These are phyloP conservation scores for Polygonum aviculare DNA, from an alignment of 148 eudicot genomes.

Conservation along the genomic window DNA sequence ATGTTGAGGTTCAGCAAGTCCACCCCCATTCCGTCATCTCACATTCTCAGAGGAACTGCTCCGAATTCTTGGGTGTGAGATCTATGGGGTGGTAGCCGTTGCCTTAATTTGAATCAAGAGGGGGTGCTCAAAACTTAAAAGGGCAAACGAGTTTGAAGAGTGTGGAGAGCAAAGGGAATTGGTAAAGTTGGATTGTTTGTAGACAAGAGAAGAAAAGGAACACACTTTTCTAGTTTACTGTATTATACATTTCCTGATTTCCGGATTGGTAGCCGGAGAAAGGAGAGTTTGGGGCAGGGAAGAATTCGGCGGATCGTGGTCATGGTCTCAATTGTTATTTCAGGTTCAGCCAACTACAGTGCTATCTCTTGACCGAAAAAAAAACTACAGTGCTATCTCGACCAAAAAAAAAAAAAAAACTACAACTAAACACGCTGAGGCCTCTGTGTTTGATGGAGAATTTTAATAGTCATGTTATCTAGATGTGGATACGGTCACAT, in stretches of 20 bases:
- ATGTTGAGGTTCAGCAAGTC: slow-evolving; percentile 16
- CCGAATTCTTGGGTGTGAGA: not conserved
- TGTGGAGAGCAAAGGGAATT: not conserved
- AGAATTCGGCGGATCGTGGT: not conserved
- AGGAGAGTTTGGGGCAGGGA: not conserved
- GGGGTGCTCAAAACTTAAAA: not conserved
- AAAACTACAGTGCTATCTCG: too few species aligned
- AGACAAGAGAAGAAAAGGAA: not conserved
- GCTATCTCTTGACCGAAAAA: too few species aligned
- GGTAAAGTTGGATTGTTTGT: not conserved
- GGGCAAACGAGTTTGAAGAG: slow-evolving; percentile 1
- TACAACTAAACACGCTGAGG: too few species aligned
- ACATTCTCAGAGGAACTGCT: not conserved
- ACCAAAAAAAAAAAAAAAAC: too few species aligned
- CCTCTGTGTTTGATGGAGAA: too few species aligned
- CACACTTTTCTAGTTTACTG: not conserved
- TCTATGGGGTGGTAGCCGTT: not conserved
- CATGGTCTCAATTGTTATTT: too few species aligned
- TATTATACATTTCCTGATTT: not conserved
- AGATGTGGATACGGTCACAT: too few species aligned
- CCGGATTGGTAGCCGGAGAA: not conserved
- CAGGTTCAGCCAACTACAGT: too few species aligned
- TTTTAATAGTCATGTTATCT: too few species aligned
- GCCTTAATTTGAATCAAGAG: not conserved
- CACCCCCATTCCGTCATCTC: slow-evolving; percentile 46